phyloP scores from a whole-genome alignment of 805 yeast genomes.

The Barnettozyma siamensis region DNA sequence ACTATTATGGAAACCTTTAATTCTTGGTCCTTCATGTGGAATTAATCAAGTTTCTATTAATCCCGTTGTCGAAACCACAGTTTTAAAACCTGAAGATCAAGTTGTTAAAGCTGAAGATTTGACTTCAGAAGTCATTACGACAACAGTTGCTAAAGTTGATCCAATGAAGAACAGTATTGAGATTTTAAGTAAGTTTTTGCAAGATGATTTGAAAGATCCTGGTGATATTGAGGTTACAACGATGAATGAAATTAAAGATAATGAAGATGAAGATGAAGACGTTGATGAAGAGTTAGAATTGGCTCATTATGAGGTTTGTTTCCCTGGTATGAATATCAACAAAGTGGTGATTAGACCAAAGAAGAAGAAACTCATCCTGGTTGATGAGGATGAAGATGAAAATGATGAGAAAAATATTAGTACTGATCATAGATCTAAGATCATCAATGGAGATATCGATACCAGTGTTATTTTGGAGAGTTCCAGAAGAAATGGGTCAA shows the following conservation, averaged over 20 bases:
- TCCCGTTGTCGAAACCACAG: conserved; percentile 24
- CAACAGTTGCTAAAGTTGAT: conserved; percentile 17
- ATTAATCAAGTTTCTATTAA: conserved; percentile 44
- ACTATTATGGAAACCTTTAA: conserved; percentile 74
- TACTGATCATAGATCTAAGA: neutral
- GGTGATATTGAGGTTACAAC: conserved; percentile 55
- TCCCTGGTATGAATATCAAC: conserved; percentile 31
- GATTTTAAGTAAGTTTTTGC: conserved; percentile 51
- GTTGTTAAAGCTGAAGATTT: neutral
- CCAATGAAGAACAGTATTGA: conserved; percentile 43
- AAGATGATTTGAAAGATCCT: conserved; percentile 64
- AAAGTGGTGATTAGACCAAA: conserved; percentile 15
- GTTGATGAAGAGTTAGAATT: conserved; percentile 12
- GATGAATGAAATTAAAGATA: conserved; percentile 37
- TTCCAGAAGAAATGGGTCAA: conserved; percentile 2
- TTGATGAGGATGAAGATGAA: conserved; percentile 22
- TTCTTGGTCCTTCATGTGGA: conserved; percentile 85
- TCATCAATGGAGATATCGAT: conserved; percentile 7
- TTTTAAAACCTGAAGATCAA: conserved; percentile 10
- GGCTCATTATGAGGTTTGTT: conserved; percentile 27
- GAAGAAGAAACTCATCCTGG: conserved; percentile 23
- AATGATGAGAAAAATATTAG: conserved; percentile 11
- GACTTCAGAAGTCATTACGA: too few species aligned
- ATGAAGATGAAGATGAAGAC: conserved; percentile 21
- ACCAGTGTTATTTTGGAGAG: conserved; percentile 2